Conservation (phyloP, 805 yeast genomes). For the Lipomyces oligophaga region DNA sequence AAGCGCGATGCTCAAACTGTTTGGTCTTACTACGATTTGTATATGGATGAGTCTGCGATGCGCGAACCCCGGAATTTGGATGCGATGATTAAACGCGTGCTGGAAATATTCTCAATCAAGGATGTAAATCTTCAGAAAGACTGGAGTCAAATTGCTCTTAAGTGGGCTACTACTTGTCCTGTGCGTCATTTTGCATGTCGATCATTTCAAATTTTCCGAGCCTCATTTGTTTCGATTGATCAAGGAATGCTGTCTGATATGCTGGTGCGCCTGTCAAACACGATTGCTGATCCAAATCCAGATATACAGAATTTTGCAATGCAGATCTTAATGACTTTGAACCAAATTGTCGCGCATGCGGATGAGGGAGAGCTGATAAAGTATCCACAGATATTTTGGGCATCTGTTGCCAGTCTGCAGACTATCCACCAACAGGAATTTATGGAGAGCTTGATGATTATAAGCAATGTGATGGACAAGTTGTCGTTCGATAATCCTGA, state of each 20-base stretch:
- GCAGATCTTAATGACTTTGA: slow-evolving; percentile 94
- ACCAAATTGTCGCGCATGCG: slow-evolving; percentile 84
- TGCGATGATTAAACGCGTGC: slow-evolving; percentile 56
- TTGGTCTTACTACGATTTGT: slow-evolving; percentile 87
- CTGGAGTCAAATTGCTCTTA: slow-evolving; percentile 79
- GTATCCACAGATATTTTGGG: slow-evolving; percentile 94
- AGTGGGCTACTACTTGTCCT: slow-evolving; percentile 97
- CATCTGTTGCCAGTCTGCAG: slow-evolving; percentile 82
- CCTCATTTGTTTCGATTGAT: slow-evolving; percentile 74
- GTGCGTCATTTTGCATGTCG: slow-evolving; percentile 96
- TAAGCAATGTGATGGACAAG: slow-evolving; percentile 78
- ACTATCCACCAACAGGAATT: slow-evolving; percentile 92
- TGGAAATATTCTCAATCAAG: slow-evolving; percentile 51
- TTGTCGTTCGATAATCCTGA: slow-evolving; percentile 83
- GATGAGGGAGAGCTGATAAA: slow-evolving; percentile 73
- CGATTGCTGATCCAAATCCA: slow-evolving; percentile 80
- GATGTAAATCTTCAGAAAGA: slow-evolving; percentile 58
- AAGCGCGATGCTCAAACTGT: slow-evolving; percentile 49
- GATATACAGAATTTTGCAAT: slow-evolving; percentile 96
- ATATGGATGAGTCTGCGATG: slow-evolving; percentile 71
- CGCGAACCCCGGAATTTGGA: slow-evolving; percentile 87
- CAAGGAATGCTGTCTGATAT: slow-evolving; percentile 87
- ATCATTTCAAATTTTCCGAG: slow-evolving; percentile 88
- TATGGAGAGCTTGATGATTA: slow-evolving; percentile 76
- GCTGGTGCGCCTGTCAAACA: slow-evolving; percentile 88